Evolutionary conservation across 1,139 yeast species (phyloP).

Genomic region (Wickerhamomyces sp.): DNA sequence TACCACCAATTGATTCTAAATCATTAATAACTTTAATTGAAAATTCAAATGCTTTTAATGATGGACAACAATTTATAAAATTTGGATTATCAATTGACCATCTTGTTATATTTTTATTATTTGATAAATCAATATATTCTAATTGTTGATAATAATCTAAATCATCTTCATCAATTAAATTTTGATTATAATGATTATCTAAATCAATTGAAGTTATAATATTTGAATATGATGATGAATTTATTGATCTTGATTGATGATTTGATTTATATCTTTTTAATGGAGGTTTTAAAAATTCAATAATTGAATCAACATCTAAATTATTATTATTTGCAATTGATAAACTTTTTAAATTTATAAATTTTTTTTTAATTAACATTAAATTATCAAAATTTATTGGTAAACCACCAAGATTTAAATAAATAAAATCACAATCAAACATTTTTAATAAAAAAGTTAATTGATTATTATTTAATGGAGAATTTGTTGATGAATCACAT

Average conservation of each 20-base stretch:
- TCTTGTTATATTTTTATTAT: slow-evolving; percentile 41
- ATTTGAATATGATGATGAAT: slow-evolving; percentile 1
- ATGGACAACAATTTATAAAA: slow-evolving; percentile 37
- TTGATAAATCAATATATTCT: slow-evolving; percentile 47
- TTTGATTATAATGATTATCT: background rate
- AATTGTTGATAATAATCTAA: slow-evolving; percentile 28
- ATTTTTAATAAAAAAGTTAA: slow-evolving; percentile 49
- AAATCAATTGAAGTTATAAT: background rate
- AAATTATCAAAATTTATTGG: slow-evolving; percentile 57
- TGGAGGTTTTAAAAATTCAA: slow-evolving; percentile 39
- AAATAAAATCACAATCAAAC: slow-evolving; percentile 36
- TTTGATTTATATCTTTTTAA: slow-evolving; percentile 21
- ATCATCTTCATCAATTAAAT: slow-evolving; percentile 5
- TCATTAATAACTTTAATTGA: slow-evolving; percentile 44
- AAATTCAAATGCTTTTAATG: slow-evolving; percentile 36
- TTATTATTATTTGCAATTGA: slow-evolving; percentile 57
- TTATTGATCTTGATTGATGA: background rate
- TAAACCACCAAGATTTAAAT: slow-evolving; percentile 69
- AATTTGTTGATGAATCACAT: slow-evolving; percentile 63
- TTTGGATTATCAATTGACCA: slow-evolving; percentile 50
- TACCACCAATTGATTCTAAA: slow-evolving; percentile 44
- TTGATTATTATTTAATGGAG: slow-evolving; percentile 57
- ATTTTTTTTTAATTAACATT: slow-evolving; percentile 48
- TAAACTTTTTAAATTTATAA: slow-evolving; percentile 53
- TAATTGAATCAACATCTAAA: slow-evolving; percentile 45